Base-by-base conservation (phyloP, 139 green algal species). In the Chlorokybus atmophyticus region DNA sequence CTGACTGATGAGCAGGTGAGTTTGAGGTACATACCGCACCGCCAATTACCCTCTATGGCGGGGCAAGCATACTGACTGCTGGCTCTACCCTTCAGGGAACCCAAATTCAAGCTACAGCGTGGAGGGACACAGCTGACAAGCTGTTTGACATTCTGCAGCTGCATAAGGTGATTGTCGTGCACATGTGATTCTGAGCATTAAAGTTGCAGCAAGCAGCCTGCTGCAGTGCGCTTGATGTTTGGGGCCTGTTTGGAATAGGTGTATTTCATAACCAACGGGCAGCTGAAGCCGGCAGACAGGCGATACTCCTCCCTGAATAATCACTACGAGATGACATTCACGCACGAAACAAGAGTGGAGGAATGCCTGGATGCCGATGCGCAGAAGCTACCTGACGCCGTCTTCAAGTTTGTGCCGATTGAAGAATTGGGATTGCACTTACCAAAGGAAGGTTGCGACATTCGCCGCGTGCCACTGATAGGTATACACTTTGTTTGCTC, bases 251-350 rank as follows among this genome's bases (percentile, higher is more conserved):
- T 44, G 10, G 35, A 10, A 44, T 47, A 65, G 57, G 44, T 68
- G 24, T 68, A 67, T 31, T 68, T 56, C 52, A 44, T 97, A 40
- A 83, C 66, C 52, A 93, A 93, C 59, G 86, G 79, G 30, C 78
- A 54, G 47, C 61, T 96, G 26, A 74, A 74, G 44, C 32, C 24
- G 8, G 53, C 61, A 7, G 77, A 79, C 54, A 69, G 71, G 40
- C 62, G 78, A 4, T 93, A 74, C 74, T 85, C 85, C 65, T 58
- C 79, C 52, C 82, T 83, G 25, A 80, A 74, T 29, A 85, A 93
- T 57, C 75, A 93, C 29, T 94, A 83, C 70, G 88, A 96, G 74
- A 89, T 96, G 53, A 73, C 65, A n/a, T 67, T 96, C 48, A 85
- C 93, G 48, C 71, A 69, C 31, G 29, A 19, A 23, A 60, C 58